Conservation (phyloP, 345 rosid genomes). For the Gossypium longicalyx region DNA sequence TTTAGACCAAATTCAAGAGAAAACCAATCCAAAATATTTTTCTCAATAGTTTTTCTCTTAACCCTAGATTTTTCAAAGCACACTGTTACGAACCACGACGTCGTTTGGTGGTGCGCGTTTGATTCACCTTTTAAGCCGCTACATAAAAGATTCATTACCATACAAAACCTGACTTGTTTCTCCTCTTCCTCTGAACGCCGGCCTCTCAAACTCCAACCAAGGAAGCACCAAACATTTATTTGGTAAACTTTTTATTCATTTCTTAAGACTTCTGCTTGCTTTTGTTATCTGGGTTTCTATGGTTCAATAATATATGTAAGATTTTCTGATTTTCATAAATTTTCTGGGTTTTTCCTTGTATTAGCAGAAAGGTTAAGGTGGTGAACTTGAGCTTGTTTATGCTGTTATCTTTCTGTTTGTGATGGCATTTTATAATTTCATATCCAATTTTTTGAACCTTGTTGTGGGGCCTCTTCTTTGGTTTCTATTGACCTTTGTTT, state of each 20-base stretch:
- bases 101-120: not conserved
- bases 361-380: too few relatives aligned
- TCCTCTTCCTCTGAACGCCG: not conserved
- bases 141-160: not conserved
- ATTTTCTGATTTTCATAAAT: too few relatives aligned
- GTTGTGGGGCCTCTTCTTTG: too few relatives aligned
- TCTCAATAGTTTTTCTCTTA: not conserved
- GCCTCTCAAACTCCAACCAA: not conserved
- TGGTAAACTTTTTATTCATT: too few relatives aligned
- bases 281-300: too few relatives aligned
- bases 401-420: not conserved
- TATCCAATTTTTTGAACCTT: not conserved
- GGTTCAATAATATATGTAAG: too few relatives aligned
- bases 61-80: not conserved
- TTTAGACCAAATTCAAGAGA: not conserved
- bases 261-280: too few relatives aligned
- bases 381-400: too few relatives aligned
- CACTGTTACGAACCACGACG: not conserved
- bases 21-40: too few relatives aligned
- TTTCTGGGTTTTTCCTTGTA: too few relatives aligned
- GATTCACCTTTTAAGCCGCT: not conserved
- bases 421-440: not conserved
- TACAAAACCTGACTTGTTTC: not conserved
- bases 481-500: not conserved
- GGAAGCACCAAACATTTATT: not conserved